Conservation (phyloP, 257 asterid species). For the Craterostigma plantagineum region DNA sequence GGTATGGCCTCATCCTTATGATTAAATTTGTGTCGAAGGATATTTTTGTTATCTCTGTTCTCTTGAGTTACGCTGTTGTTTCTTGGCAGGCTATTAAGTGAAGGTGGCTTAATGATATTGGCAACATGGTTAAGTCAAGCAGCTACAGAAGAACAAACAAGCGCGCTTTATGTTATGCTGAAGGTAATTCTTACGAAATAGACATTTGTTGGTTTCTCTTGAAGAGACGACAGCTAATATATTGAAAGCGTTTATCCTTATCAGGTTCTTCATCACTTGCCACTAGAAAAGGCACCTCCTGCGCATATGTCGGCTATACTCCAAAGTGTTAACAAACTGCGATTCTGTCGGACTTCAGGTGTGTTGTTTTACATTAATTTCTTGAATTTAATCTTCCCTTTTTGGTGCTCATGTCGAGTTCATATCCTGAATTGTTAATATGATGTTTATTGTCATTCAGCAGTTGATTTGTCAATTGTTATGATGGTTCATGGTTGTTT, state of each 20-base stretch:
- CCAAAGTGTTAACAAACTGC: conserved; percentile 79
- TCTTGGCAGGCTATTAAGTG: conserved; percentile 53
- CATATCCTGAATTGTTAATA: not conserved
- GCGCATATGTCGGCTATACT: conserved; percentile 88
- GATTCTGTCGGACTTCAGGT: conserved; percentile 86
- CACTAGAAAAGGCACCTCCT: conserved; percentile 68
- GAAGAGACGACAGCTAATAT: not conserved
- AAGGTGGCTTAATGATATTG: conserved; percentile 82
- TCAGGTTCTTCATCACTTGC: conserved; percentile 83
- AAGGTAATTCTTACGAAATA: conserved; percentile 26
- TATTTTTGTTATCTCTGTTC: not conserved
- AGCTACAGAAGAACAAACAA: conserved; percentile 81
- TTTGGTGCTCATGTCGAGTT: not conserved
- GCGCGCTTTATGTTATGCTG: conserved; percentile 49
- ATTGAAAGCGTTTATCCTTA: conserved; percentile 5
- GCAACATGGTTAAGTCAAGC: conserved; percentile 95
- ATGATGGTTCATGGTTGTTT: no score
- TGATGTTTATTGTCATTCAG: not conserved
- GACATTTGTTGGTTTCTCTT: conserved; percentile 6
- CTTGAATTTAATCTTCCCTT: conserved; percentile 8
- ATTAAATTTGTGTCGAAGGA: no score
- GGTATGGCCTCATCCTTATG: conserved; percentile 28
- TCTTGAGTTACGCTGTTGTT: not conserved
- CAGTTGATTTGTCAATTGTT: no score
- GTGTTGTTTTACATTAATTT: conserved; percentile 22